Base-by-base conservation (phyloP, 768 basidiomycete genomes). In the Strobilomyces echinocephalus region DNA sequence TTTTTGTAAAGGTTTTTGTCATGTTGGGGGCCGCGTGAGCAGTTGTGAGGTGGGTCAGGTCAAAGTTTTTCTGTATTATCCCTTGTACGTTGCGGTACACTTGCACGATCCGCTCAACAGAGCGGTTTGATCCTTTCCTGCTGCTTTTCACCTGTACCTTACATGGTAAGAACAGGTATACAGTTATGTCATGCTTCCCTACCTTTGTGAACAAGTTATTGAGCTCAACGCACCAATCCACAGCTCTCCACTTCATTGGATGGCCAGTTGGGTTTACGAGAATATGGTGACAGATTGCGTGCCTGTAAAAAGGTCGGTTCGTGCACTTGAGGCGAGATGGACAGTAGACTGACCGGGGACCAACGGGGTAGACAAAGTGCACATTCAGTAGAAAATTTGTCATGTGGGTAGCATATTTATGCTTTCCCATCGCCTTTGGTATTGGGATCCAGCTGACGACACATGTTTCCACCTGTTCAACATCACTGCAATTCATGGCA, bases 401-500 rank as follows among this genome's bases (percentile, higher is more conserved):
- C 42, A 44, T 28, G 7, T 44, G 42, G 1, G 41, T 42, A 2
- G 41, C 24, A 42, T 42, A 42, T 15, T 42, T 42, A 11, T 42
- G 41, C 14, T 44, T 44, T 8, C 42, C 42, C 2, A 11, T 28
- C 1, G 42, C 15, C 9, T 44, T 44, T 3, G 30, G 28, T 4
- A 44, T 30, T 4, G 8, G 28, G 3, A 44, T 44, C 42, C 42
- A 44, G 15, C 15, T 30, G 9, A 44, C 5, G 0, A 44, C n/a
- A n/a, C 42, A 44, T 1, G 15, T 28, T n/a, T 44, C 28, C 4
- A 44, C 42, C 1, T n/a, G 42, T 2, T 26, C 28, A 8, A 44
- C 30, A 7, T 44, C 28, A 4, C 42, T 26, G 6, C 14, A 3
- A 7, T 72, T 73, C 64, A 73, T 69, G 0, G 64, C 63, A 54